Percentiles rank a stretch among this genome's conserved stretches.
Evolutionary conservation across 805 yeast genomes (phyloP).

Genomic region (Zygoascus flipseniorum): DNA sequence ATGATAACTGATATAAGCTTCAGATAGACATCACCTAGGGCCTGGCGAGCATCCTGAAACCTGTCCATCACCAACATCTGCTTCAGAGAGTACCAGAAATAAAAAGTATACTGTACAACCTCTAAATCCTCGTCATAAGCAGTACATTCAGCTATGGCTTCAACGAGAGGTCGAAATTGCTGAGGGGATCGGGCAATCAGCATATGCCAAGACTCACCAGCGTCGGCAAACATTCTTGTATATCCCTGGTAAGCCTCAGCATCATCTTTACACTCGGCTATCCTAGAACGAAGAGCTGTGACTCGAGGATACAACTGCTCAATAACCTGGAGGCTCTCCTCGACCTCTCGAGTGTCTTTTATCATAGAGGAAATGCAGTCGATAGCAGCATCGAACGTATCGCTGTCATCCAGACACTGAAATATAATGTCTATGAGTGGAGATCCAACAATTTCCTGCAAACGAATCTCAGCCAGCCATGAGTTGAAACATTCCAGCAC

Average conservation of each 20-base stretch:
- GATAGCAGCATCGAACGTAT: conserved; percentile 72
- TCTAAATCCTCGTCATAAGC: conserved; percentile 77
- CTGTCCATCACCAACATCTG: conserved; percentile 57
- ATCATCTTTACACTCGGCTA: conserved; percentile 34
- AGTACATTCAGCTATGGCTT: conserved; percentile 61
- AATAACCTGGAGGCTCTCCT: conserved; percentile 42
- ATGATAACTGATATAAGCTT: conserved; percentile 54
- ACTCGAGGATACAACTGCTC: conserved; percentile 62
- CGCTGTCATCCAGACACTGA: conserved; percentile 40
- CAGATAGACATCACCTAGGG: conserved; percentile 47
- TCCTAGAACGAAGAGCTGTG: conserved; percentile 46
- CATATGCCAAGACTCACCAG: conserved; percentile 94
- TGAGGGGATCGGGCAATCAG: conserved; percentile 65
- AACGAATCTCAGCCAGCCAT: conserved; percentile 84
- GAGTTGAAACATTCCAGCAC: conserved; percentile 72
- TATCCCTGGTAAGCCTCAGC: conserved; percentile 59
- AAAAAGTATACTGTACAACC: conserved; percentile 80
- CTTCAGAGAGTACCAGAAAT: conserved; percentile 82
- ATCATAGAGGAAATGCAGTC: conserved; percentile 81
- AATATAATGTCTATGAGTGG: conserved; percentile 65
- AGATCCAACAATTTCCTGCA: conserved; percentile 55
- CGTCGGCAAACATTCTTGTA: conserved; percentile 75
- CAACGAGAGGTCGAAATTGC: conserved; percentile 64
- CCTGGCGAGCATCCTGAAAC: conserved; percentile 43
- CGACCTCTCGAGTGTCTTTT: conserved; percentile 57